Percentiles rank a stretch among this genome's conserved stretches.
Conservation (phyloP, 2,329 filamentous ascomycete species). For the Ceratocystis smalleyi region DNA sequence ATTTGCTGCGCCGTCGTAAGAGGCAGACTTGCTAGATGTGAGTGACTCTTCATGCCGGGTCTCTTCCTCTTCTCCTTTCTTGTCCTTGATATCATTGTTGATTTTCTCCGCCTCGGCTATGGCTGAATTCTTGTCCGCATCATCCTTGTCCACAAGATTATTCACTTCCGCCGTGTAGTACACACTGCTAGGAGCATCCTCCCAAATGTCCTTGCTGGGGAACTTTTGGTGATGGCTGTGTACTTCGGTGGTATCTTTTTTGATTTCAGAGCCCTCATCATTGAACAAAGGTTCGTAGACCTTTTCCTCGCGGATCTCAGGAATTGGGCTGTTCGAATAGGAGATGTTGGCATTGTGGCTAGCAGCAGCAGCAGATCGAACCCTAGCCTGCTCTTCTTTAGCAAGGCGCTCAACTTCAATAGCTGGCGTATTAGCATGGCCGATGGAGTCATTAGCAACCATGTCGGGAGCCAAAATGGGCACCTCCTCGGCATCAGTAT, state of each 20-base stretch:
- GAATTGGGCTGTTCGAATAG: slow-evolving; percentile 43
- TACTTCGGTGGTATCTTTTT: slow-evolving; percentile 30
- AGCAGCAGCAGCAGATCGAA: slow-evolving; percentile 39
- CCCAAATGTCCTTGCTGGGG: slow-evolving; percentile 93
- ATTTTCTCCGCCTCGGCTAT: slow-evolving; percentile 28
- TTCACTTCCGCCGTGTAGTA: slow-evolving; percentile 69
- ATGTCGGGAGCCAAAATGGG: slow-evolving; percentile 87
- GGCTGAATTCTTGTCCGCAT: not conserved
- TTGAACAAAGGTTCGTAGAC: slow-evolving; percentile 94
- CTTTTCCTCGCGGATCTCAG: slow-evolving; percentile 78
- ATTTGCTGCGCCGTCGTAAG: slow-evolving; percentile 22
- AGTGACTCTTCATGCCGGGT: slow-evolving; percentile 14
- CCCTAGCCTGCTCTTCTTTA: slow-evolving; percentile 44
- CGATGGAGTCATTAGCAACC: slow-evolving; percentile 47
- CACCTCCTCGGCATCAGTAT: slow-evolving; percentile 36
- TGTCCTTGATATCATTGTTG: not conserved
- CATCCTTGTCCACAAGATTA: slow-evolving; percentile 40
- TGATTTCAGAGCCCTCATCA: slow-evolving; percentile 42
- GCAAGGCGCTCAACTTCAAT: slow-evolving; percentile 50
- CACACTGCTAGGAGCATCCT: slow-evolving; percentile 78
- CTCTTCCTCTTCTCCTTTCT: not conserved
- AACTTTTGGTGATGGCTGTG: slow-evolving; percentile 48
- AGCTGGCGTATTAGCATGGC: slow-evolving; percentile 66
- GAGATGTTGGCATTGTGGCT: slow-evolving; percentile 37
- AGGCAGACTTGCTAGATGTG: slow-evolving; percentile 21